Evolutionary conservation across 192 early-diverging fungal genomes (phyloP).

Genomic region (Diversispora eburnea): DNA sequence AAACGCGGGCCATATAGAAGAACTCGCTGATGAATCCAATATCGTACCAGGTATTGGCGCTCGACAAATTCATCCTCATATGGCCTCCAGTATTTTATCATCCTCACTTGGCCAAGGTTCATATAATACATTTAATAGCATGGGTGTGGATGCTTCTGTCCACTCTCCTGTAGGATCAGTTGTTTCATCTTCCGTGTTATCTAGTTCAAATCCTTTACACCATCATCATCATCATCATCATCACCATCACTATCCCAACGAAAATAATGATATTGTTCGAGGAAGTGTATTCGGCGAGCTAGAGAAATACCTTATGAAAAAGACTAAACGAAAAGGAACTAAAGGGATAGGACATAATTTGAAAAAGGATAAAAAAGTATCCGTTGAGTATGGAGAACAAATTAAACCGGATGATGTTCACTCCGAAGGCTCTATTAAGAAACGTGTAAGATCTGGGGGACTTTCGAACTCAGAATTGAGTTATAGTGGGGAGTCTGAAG

Average conservation of each 20-base stretch:
- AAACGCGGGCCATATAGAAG: not conserved
- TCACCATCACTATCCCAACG: conserved; percentile 19
- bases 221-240: conserved; percentile 31
- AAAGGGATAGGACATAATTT: not conserved
- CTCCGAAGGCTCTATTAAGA: conserved; percentile 12
- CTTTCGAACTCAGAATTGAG: not conserved
- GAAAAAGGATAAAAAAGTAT: conserved; percentile 10
- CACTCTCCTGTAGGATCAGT: conserved; percentile 21
- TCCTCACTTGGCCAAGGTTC: conserved; percentile 23
- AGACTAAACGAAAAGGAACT: not conserved
- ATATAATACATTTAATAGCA: conserved; percentile 24
- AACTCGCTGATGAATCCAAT: not conserved
- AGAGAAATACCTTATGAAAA: conserved; percentile 24
- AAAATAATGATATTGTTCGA: conserved; percentile 20
- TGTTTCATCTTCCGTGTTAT: conserved; percentile 16
- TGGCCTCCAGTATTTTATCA: conserved; percentile 15
- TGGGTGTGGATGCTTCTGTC: conserved; percentile 24
- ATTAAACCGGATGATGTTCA: not conserved
- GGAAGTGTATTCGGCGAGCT: conserved; percentile 28
- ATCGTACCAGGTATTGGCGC: not conserved
- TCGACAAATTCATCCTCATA: conserved; percentile 14
- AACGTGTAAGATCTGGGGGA: not conserved
- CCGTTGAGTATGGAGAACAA: conserved; percentile 7
- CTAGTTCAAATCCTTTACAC: conserved; percentile 28
- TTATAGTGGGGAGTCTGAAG: conserved; percentile 3